phyloP scores from a whole-genome alignment of 2,329 filamentous ascomycete genomes.

The Biscogniauxia marginata region DNA sequence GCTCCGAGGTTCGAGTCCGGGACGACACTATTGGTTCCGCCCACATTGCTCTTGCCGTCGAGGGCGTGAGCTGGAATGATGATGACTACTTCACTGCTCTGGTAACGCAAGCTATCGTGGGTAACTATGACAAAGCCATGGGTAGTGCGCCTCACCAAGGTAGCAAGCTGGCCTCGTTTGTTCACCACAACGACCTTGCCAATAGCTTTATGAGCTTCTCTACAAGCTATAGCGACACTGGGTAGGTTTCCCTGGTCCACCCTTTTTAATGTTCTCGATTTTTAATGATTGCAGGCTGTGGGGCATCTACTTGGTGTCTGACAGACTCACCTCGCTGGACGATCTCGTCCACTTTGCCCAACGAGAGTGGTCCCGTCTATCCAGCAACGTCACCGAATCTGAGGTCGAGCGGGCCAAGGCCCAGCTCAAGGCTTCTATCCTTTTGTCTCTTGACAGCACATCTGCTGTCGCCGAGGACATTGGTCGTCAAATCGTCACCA shows the following conservation, averaged over 20 bases:
- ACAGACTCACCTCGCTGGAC: constrained; percentile 83
- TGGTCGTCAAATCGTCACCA: constrained; percentile 96
- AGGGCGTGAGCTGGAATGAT: constrained; percentile 99
- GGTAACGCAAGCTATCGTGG: constrained; percentile 96
- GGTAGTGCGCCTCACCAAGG: constrained; percentile 96
- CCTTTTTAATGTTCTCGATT: background rate
- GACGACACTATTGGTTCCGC: constrained; percentile 95
- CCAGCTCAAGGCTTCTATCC: constrained; percentile 97
- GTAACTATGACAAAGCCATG: constrained; percentile 99
- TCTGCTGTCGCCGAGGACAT: constrained; percentile 98
- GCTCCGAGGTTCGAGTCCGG: constrained; percentile 91
- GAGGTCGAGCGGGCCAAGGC: constrained; percentile 99
- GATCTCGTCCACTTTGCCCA: constrained; percentile 98
- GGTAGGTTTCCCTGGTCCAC: constrained; percentile 58
- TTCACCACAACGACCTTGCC: constrained; percentile 92
- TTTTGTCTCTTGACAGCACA: constrained; percentile 95
- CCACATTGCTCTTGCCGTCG: constrained; percentile 97
- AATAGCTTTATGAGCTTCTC: constrained; percentile 99
- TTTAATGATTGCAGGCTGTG: constrained; percentile 68
- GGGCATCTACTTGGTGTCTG: constrained; percentile 98
- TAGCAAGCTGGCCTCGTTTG: constrained; percentile 94
- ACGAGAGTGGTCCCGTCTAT: constrained; percentile 96
- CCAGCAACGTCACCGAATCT: constrained; percentile 79
- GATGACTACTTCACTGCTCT: constrained; percentile 98
- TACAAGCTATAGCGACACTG: constrained; percentile 98